Evolutionary conservation across 345 rosid genomes (phyloP).

Genomic region (Lumnitzera littorea): DNA sequence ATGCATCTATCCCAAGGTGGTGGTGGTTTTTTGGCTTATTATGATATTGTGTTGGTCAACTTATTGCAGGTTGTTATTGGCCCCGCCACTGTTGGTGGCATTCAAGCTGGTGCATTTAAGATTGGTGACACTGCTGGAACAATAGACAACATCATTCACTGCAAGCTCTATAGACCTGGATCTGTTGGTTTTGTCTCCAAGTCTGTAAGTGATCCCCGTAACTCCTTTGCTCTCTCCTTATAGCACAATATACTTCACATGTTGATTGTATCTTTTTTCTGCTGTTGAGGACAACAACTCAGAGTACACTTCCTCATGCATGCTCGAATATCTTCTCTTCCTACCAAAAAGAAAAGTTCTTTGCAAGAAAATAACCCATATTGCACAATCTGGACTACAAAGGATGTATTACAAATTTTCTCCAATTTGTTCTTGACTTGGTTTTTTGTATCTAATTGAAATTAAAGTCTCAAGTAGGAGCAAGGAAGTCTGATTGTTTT

Average conservation of each 20-base stretch:
- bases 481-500: too few relatives aligned
- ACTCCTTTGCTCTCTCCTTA: neutral
- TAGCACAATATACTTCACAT: neutral
- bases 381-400: too few relatives aligned
- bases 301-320: too few relatives aligned
- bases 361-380: too few relatives aligned
- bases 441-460: too few relatives aligned
- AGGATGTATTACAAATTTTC: too few relatives aligned
- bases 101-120: constrained; percentile 98
- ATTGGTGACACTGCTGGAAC: constrained; percentile 99
- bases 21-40: constrained; percentile 1
- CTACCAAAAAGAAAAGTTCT: too few relatives aligned
- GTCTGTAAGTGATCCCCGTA: constrained; percentile 55
- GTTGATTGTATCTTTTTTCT: constrained; percentile 1
- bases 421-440: too few relatives aligned
- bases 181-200: constrained; percentile 97
- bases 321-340: too few relatives aligned
- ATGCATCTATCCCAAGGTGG: neutral
- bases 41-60: constrained; percentile 4
- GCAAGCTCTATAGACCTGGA: constrained; percentile 97
- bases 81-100: constrained; percentile 98
- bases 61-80: constrained; percentile 84
- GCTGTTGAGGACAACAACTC: too few relatives aligned
- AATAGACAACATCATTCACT: constrained; percentile 76
- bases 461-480: too few relatives aligned